Percentiles rank a stretch among this genome's conserved stretches.
phyloP scores from a whole-genome alignment of 768 basidiomycete species.

The Panellus pusillus region DNA sequence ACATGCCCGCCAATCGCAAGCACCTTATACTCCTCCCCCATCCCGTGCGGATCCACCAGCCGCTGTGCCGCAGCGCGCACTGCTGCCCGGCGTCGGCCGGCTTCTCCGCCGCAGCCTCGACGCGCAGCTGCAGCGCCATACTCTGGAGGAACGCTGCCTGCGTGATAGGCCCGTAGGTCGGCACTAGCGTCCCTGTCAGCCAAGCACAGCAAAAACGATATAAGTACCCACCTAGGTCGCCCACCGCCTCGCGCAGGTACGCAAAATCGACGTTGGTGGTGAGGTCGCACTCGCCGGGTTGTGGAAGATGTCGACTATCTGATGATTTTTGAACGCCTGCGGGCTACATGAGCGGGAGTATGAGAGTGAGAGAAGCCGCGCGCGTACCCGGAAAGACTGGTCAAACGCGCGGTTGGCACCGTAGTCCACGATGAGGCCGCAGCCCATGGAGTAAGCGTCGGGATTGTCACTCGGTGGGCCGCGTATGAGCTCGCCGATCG shows the following conservation, averaged over 20 bases:
- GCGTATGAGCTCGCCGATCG: constrained; percentile 63
- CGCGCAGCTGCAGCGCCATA: constrained; percentile 73
- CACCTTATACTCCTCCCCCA: constrained; percentile 88
- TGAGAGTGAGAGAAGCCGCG: constrained; percentile 27
- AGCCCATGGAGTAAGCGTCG: constrained; percentile 38
- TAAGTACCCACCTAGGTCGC: constrained; percentile 53
- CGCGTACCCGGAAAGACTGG: constrained; percentile 76
- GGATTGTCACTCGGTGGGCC: constrained; percentile 8
- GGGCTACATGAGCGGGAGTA: constrained; percentile 4
- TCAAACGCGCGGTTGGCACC: constrained; percentile 71
- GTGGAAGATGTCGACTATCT: constrained; percentile 81
- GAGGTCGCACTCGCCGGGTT: constrained; percentile 82
- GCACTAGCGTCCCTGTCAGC: constrained; percentile 39
- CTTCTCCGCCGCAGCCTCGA: constrained; percentile 32
- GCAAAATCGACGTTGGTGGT: constrained; percentile 98
- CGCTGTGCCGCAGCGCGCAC: constrained; percentile 64
- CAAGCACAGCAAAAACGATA: not conserved
- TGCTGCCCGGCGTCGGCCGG: constrained; percentile 27
- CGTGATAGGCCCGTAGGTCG: constrained; percentile 64
- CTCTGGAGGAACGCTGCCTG: constrained; percentile 77
- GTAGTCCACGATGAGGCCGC: constrained; percentile 88
- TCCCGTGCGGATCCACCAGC: constrained; percentile 76
- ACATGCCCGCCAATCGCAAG: constrained; percentile 47
- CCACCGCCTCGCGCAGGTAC: constrained; percentile 77
- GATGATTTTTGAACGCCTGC: constrained; percentile 89